Conservation (phyloP, 1,284 basidiomycete genomes). For the Apiotrichum sp. region DNA sequence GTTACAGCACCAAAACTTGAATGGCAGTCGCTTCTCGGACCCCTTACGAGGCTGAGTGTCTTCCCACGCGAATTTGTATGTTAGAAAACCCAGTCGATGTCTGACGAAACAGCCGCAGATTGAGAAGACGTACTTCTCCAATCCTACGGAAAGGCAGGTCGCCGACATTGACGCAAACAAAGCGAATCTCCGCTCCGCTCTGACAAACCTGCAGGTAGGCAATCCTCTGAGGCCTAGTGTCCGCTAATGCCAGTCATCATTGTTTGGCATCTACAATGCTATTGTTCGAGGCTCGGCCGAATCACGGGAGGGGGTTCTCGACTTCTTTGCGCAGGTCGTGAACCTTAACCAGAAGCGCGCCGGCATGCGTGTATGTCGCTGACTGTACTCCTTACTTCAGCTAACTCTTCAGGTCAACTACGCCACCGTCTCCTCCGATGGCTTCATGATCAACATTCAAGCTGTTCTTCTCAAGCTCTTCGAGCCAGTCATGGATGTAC, state of each 20-base stretch:
- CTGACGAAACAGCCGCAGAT: conserved; percentile 59
- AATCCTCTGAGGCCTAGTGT: neutral
- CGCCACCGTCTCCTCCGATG: conserved; percentile 78
- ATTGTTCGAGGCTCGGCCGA: conserved; percentile 76
- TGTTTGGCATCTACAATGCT: conserved; percentile 85
- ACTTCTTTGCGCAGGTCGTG: conserved; percentile 70
- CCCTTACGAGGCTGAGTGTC: conserved; percentile 70
- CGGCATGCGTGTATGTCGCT: conserved; percentile 66
- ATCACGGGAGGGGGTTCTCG: conserved; percentile 75
- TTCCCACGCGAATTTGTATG: conserved; percentile 82
- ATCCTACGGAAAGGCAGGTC: conserved; percentile 66
- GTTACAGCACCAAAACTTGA: conserved; percentile 47
- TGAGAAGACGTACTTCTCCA: conserved; percentile 72
- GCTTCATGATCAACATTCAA: conserved; percentile 89
- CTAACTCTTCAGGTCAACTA: conserved; percentile 60
- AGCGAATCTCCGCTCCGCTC: conserved; percentile 69
- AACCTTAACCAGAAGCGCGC: conserved; percentile 76
- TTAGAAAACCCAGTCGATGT: neutral
- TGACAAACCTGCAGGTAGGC: conserved; percentile 70
- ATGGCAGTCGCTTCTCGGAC: conserved; percentile 68
- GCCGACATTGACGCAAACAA: conserved; percentile 77
- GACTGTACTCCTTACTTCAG: neutral
- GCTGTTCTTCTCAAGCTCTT: conserved; percentile 76
- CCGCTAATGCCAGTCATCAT: conserved; percentile 25
- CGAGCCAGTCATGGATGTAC: conserved; percentile 94